These are phyloP conservation scores for Aspergillus sp. DNA, from an alignment of 2,329 filamentous ascomycete species.

Conservation along the genomic window DNA sequence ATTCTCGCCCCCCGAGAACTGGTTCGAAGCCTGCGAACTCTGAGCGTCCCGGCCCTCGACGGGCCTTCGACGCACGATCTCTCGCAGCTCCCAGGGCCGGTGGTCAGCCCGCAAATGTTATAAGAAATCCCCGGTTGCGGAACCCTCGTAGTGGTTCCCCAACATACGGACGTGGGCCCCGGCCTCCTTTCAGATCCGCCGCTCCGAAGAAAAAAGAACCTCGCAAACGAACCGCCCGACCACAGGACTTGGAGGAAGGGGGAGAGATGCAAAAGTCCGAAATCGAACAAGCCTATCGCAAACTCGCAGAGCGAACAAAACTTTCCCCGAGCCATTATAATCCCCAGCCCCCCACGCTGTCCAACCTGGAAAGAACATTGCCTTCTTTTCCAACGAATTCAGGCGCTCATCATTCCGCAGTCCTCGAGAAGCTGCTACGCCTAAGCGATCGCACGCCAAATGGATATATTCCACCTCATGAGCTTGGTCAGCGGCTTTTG, in stretches of 20 bases:
- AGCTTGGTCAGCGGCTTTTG: slow-evolving; percentile 38
- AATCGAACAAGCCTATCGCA: slow-evolving; percentile 29
- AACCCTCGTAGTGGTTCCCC: slow-evolving; percentile 20
- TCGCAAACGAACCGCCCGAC: slow-evolving; percentile 10
- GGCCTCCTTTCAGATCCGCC: slow-evolving; percentile 12
- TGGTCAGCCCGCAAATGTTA: slow-evolving; percentile 29
- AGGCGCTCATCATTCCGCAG: slow-evolving; percentile 26
- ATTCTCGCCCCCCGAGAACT: slow-evolving; percentile 7
- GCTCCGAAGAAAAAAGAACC: slow-evolving; percentile 14
- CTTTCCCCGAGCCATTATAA: slow-evolving; percentile 36
- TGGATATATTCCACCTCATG: slow-evolving; percentile 36
- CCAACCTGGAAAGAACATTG: slow-evolving; percentile 39
- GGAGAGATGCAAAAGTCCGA: slow-evolving; percentile 23
- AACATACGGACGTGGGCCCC: slow-evolving; percentile 21
- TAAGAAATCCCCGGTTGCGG: slow-evolving; percentile 30
- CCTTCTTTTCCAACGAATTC: slow-evolving; percentile 36
- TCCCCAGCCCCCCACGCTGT: slow-evolving; percentile 32
- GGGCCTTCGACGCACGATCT: slow-evolving; percentile 37
- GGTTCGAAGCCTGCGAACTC: slow-evolving; percentile 15
- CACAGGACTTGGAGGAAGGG: slow-evolving; percentile 23
- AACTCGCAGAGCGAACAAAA: slow-evolving; percentile 30
- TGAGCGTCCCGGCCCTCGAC: slow-evolving; percentile 23
- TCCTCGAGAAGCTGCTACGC: slow-evolving; percentile 36
- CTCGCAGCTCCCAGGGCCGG: slow-evolving; percentile 32
- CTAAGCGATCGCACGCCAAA: slow-evolving; percentile 35